Conservation (phyloP, 202 grass and related monocot genomes). For the Zoysia matrella region DNA sequence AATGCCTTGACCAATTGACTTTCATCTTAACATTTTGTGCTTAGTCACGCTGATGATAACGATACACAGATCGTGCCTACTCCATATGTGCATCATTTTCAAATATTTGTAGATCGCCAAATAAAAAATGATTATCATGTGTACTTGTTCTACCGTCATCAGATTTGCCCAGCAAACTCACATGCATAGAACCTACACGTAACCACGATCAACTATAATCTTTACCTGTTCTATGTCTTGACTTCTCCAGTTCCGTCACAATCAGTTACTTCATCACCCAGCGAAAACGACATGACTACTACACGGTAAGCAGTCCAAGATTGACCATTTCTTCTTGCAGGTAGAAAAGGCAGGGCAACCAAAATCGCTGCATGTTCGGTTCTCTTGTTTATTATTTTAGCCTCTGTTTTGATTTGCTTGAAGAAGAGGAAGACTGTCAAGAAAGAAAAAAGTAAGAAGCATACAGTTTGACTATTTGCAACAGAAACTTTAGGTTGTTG, state of each 20-base stretch:
- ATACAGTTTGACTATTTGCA: not conserved
- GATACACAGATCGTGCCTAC: not conserved
- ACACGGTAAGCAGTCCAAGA: not conserved
- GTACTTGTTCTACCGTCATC: slow-evolving; percentile 17
- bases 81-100: not conserved
- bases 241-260: not conserved
- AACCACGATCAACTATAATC: not conserved
- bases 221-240: not conserved
- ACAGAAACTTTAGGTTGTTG: not conserved
- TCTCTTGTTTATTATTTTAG: not conserved
- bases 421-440: slow-evolving; percentile 31
- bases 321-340: not conserved
- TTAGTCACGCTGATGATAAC: not conserved
- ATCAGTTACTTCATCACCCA: not conserved
- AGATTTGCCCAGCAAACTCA: not conserved
- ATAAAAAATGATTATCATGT: not conserved
- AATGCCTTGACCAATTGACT: not conserved
- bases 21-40: not conserved
- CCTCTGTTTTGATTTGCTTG: not conserved
- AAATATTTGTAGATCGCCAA: not conserved
- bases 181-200: slow-evolving; percentile 4
- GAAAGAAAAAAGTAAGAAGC: slow-evolving; percentile 6
- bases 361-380: not conserved
- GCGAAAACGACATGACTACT: not conserved
- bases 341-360: not conserved